Conservation (phyloP, 2,329 filamentous ascomycete species). For the Dichotomopilus funicola region DNA sequence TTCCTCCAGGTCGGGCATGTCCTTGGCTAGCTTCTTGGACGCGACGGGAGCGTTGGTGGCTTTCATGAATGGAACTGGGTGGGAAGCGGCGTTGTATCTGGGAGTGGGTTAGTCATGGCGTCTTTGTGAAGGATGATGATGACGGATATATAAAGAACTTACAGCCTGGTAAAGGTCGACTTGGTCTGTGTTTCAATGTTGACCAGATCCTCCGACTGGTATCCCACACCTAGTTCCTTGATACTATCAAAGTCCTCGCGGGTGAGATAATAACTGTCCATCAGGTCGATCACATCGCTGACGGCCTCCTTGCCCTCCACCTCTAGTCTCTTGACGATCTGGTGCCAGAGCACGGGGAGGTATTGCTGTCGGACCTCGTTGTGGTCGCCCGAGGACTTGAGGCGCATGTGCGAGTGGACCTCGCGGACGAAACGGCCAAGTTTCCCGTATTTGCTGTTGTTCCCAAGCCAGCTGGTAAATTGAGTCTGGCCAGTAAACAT, state of each 20-base stretch:
- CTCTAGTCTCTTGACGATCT: slow-evolving; percentile 67
- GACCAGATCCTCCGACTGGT: slow-evolving; percentile 67
- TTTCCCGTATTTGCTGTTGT: slow-evolving; percentile 81
- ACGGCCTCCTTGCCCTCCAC: slow-evolving; percentile 76
- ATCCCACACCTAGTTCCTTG: slow-evolving; percentile 81
- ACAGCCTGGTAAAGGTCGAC: slow-evolving; percentile 80
- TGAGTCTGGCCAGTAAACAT: slow-evolving; percentile 61
- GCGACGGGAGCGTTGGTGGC: slow-evolving; percentile 62
- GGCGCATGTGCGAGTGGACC: slow-evolving; percentile 93
- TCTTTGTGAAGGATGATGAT: not conserved
- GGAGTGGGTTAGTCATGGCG: slow-evolving; percentile 1
- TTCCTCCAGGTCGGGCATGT: slow-evolving; percentile 90
- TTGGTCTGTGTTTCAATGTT: slow-evolving; percentile 83
- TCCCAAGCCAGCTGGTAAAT: slow-evolving; percentile 91
- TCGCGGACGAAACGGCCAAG: slow-evolving; percentile 80
- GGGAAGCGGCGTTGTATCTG: slow-evolving; percentile 78
- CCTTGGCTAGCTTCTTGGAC: slow-evolving; percentile 64
- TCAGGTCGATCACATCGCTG: slow-evolving; percentile 78
- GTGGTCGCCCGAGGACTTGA: slow-evolving; percentile 81
- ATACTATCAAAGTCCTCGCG: slow-evolving; percentile 93
- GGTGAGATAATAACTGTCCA: slow-evolving; percentile 96
- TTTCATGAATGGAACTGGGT: slow-evolving; percentile 95
- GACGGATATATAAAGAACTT: slow-evolving; percentile 35
- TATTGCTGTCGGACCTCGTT: slow-evolving; percentile 95
- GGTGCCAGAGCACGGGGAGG: slow-evolving; percentile 78